Base-by-base conservation (phyloP, 2,329 filamentous ascomycete genomes). In the Apiospora sp. region DNA sequence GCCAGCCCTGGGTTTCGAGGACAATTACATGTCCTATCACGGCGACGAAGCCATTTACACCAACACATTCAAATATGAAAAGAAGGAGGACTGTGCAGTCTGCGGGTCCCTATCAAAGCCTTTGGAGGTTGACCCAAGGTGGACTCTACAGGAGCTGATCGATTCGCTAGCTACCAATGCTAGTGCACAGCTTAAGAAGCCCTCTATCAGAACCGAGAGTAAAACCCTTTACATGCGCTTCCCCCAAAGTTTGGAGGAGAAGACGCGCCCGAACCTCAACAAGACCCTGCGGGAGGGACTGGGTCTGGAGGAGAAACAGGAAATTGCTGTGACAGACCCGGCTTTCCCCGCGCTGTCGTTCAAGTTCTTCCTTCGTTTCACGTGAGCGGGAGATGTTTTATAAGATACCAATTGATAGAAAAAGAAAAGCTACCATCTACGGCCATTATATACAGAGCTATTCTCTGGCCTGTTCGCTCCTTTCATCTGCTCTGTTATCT, bases 21-120 rank as follows among this genome's bases (percentile, higher is more conserved):
- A 92, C 72, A 97, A 98, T 82, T 99, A 99, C 85, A 98, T 98
- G 95, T 98, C 98, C 94, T 99, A 99, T 83, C 98, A 94, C 16
- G 96, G 97, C 67, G 95, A 98, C 79, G 96, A 97, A 79, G 90
- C 93, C 76, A 93, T 99, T 76, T 99, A 99, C 85, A 99, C 96
- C 0, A 98, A 98, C 83, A 99, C 96, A 0, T 99, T 98, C 82
- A 92, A 95, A 79, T 95, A 98, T 79, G 93, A 98, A 84, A 94
- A 93, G 86, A 98, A 98, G 82, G 89, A 92, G 22, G 96, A 98
- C 82, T 99, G 96, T 76, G 95, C 96, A 2, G 96, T 98, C 8
- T 99, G 96, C 80, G 95, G 96, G 24, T 93, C 94, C 71, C 84
- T 94, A 72, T 91, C 96, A 4, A 92, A 94, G 70, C 92, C 92